Evolutionary conservation across 2,329 filamentous ascomycete species (phyloP), one percentile per base, ranked within the genome.

Genomic region (Periconia sp.): DNA sequence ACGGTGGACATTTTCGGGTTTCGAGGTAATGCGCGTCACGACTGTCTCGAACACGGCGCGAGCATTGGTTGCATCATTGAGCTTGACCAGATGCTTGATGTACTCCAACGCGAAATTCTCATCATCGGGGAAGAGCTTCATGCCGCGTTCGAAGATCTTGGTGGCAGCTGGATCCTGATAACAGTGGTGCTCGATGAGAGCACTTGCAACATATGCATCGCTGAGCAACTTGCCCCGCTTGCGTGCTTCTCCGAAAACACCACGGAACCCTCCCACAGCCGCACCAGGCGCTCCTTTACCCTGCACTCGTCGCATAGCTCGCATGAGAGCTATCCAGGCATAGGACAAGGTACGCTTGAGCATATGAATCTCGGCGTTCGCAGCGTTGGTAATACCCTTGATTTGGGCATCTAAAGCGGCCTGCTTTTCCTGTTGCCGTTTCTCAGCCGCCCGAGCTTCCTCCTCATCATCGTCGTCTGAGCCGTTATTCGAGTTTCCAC

Each of bases 21-120:
- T 94, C 20, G 88, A 82, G 8, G 89, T 84, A 42, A 97, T 82
- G 57, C 88, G 88, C 68, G 89, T 90, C 55, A 97, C 90, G 15
- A 92, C 92, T 15, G 92, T 97, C 72, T 97, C 94, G 66, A 99
- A 99, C 2, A 97, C 92, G 10, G 94, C 92, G 60, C 94, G 86
- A 33, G 94, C 94, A 81, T 99, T 97, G 31, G 91, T 96, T 45
- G 92, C 88, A 74, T 99, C 94, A 64, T 96, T 93, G 70, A 90
- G 91, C 13, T 90, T 88, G 65, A 97, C 89, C 55, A 99, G 79
- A 74, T 96, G 94, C 77, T 96, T 97, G 64, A 99, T 81, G 73
- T 99, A 97, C 74, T 97, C 92, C 48, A 99, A 82, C 58, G 95
- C 91, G 75, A 97, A 97, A 53, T 86, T 82, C 71, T 96, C 92